Percentiles rank a stretch among this genome's conserved stretches.
Conservation (phyloP, 495 filamentous ascomycete genomes). For the Penicillium lagena region DNA sequence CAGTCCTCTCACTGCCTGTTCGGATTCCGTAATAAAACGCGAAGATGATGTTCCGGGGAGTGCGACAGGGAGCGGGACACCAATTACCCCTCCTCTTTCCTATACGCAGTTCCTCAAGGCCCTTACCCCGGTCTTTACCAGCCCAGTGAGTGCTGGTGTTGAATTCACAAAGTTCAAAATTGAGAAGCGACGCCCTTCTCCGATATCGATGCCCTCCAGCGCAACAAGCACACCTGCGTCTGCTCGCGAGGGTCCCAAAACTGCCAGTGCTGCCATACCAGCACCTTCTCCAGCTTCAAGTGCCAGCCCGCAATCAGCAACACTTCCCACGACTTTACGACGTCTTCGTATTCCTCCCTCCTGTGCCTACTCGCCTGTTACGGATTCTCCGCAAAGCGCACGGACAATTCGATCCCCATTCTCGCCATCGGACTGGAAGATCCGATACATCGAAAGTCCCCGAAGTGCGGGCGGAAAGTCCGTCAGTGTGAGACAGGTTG, state of each 20-base stretch:
- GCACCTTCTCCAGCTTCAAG: neutral
- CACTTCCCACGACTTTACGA: constrained; percentile 10
- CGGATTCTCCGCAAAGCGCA: constrained; percentile 25
- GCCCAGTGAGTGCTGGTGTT: constrained; percentile 27
- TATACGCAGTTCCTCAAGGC: constrained; percentile 90
- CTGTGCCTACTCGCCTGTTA: constrained; percentile 14
- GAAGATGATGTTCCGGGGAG: constrained; percentile 44
- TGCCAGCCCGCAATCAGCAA: neutral
- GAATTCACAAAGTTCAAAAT: constrained; percentile 26
- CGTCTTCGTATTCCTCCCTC: constrained; percentile 36
- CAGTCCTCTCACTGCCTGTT: constrained; percentile 3
- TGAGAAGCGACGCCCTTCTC: constrained; percentile 22
- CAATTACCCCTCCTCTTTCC: constrained; percentile 85
- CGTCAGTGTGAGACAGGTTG: constrained; percentile 42
- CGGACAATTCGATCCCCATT: constrained; percentile 28
- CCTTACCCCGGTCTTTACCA: constrained; percentile 58
- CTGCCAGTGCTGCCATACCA: neutral
- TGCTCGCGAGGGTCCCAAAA: neutral
- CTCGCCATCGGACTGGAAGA: constrained; percentile 32
- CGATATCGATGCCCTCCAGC: neutral
- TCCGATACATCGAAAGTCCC: constrained; percentile 30
- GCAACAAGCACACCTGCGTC: neutral
- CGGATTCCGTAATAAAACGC: constrained; percentile 29
- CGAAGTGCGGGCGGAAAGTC: constrained; percentile 21
- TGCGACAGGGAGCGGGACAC: constrained; percentile 50